A percentile compares a stretch with the other conserved stretches of the same genome.
phyloP scores from a whole-genome alignment of 352 stramenopile species.

The Globisporangium uncinulatum region DNA sequence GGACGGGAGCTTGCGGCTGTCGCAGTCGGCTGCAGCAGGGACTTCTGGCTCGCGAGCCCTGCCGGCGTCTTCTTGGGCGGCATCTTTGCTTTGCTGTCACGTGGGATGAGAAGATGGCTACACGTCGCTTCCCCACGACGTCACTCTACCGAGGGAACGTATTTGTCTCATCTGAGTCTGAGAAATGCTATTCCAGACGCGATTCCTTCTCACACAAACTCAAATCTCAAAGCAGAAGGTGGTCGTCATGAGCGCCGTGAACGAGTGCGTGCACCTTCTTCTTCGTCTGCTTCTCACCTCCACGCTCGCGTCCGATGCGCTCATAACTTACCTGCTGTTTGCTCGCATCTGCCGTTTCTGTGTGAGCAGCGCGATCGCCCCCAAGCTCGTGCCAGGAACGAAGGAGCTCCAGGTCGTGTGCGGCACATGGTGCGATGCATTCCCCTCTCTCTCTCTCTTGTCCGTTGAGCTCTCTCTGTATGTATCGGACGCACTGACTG shows the following conservation, averaged over 20 bases:
- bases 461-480: too few species aligned
- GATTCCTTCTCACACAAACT: too few species aligned
- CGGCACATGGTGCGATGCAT: constrained; percentile 35
- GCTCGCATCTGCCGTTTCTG: background rate
- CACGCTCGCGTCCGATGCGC: background rate
- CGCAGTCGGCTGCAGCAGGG: constrained; percentile 4
- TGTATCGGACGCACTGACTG: background rate
- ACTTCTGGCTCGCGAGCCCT: constrained; percentile 11
- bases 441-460: background rate
- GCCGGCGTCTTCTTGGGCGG: constrained; percentile 12
- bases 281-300: background rate
- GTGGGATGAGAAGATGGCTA: too few species aligned
- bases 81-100: background rate
- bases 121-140: too few species aligned
- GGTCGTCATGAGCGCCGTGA: background rate
- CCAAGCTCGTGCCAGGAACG: constrained; percentile 52
- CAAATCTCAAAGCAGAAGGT: too few species aligned
- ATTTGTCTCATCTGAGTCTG: too few species aligned
- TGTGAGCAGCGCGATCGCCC: constrained; percentile 20
- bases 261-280: background rate
- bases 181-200: too few species aligned
- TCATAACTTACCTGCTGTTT: background rate
- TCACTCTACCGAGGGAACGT: too few species aligned
- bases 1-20: constrained; percentile 7
- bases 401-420: constrained; percentile 56